A percentile compares a stretch with the other conserved stretches of the same genome.
phyloP scores from a whole-genome alignment of 306 rosid genomes.

The Hippophae rhamnoides region DNA sequence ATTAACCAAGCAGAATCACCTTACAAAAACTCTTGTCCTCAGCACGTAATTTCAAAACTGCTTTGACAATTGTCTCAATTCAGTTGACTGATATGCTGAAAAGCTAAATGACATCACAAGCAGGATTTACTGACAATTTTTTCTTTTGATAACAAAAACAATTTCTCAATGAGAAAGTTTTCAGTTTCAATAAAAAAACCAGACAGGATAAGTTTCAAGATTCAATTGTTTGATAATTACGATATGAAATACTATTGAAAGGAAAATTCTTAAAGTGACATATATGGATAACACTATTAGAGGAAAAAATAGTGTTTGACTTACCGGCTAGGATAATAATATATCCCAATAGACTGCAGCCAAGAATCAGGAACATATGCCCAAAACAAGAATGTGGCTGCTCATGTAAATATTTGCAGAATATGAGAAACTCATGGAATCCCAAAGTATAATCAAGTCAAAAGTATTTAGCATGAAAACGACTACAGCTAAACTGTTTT shows the following conservation, averaged over 20 bases:
- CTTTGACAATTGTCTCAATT: not conserved
- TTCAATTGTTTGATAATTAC: not conserved
- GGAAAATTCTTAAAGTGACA: slow-evolving; percentile 2
- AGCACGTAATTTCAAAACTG: too few species aligned
- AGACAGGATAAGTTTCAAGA: too few species aligned
- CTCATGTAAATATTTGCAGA: slow-evolving; percentile 8
- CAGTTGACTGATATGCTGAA: not conserved
- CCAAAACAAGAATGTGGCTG: slow-evolving; percentile 84
- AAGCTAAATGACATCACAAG: not conserved
- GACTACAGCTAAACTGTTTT: not conserved
- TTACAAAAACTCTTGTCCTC: too few species aligned
- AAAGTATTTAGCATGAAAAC: not conserved
- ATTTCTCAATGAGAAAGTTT: too few species aligned
- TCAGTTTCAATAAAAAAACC: too few species aligned
- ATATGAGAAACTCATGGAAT: slow-evolving; percentile 2
- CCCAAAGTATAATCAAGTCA: not conserved
- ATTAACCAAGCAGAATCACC: not conserved
- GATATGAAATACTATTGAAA: not conserved
- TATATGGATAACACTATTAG: slow-evolving; percentile 4
- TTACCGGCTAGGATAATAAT: slow-evolving; percentile 86
- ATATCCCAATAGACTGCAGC: slow-evolving; percentile 73
- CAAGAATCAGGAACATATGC: slow-evolving; percentile 87
- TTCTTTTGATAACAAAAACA: too few species aligned
- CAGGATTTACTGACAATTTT: not conserved
- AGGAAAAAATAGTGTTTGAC: slow-evolving; percentile 4